Base-by-base conservation (phyloP, 352 stramenopile genomes). In the Phytopythium boreale region DNA sequence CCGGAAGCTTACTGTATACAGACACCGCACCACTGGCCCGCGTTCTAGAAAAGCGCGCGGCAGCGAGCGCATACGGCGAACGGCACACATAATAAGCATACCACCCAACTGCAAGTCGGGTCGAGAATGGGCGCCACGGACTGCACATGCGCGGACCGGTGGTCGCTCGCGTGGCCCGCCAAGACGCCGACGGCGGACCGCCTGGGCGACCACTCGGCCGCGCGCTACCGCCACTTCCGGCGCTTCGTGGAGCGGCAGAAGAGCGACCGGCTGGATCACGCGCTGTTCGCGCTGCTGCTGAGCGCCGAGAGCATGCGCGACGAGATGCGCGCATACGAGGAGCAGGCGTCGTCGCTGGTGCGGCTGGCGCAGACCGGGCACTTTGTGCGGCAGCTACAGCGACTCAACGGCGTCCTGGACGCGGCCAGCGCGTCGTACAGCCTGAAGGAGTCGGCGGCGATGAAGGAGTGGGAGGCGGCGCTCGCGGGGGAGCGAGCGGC, bases 301-400 rank as follows among this genome's bases (percentile, higher is more conserved):
- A 56, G 49, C 49, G 49, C 49, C 49, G 49, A 56, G 49, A 56
- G 49, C 49, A 56, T 56, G 49, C 49, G 49, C 27, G 49, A 56
- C 49, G 49, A 56, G 49, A 24, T 56, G 49, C 49, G 49, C 49
- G 49, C 49, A 26, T 56, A 37, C 49, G 49, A 56, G 26, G 26
- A 56, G 26, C 49, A 56, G 49, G 14, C 14, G 7, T 37, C 49
- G 17, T 7, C 27, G 26, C 49, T 56, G 5, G 49, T 22, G 26
- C 49, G 27, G 27, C 49, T 56, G 15, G 49, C 49, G 26, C 27
- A 37, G 49, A 56, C 49, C 6, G 49, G 49, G 6, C 49, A 56
- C 49, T 37, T 56, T 22, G 49, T 56, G 49, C 49, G 49, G 5
- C 49, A 56, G 27, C 49, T 56, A 17, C 26, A 39, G 29, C 31